These are phyloP conservation scores for Heterobasidion occidentale DNA, from an alignment of 1,284 basidiomycete species.

Conservation along the genomic window DNA sequence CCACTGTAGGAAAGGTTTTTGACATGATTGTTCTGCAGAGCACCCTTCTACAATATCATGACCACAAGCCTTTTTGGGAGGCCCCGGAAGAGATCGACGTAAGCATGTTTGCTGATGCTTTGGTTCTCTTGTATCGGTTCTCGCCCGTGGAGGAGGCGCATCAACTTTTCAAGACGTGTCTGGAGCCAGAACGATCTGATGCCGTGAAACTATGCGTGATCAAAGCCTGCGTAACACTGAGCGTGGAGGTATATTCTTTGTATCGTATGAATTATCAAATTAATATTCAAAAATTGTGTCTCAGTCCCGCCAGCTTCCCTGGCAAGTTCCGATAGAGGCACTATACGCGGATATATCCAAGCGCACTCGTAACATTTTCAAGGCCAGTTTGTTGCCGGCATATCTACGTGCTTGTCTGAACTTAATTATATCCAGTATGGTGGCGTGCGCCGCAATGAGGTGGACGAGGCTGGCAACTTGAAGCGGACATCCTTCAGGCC, in stretches of 20 bases:
- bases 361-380: conserved; percentile 49
- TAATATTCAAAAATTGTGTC: background rate
- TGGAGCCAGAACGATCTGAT: conserved; percentile 72
- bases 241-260: conserved; percentile 22
- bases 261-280: conserved; percentile 13
- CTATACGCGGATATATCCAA: conserved; percentile 34
- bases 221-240: conserved; percentile 53
- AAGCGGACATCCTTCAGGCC: conserved; percentile 51
- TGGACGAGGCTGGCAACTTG: conserved; percentile 46
- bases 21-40: conserved; percentile 20
- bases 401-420: conserved; percentile 6
- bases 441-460: conserved; percentile 47
- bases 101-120: conserved; percentile 69
- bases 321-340: conserved; percentile 45
- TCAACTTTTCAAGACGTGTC: conserved; percentile 50
- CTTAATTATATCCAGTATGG: conserved; percentile 11
- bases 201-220: conserved; percentile 75
- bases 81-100: conserved; percentile 66
- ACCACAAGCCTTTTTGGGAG: conserved; percentile 65
- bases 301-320: conserved; percentile 47
- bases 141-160: conserved; percentile 54
- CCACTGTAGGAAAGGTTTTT: background rate
- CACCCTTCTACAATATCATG: conserved; percentile 37
- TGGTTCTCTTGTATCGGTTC: conserved; percentile 68
- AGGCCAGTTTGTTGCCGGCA: conserved; percentile 29